phyloP scores from a whole-genome alignment of 2,329 filamentous ascomycete genomes.

The Exophiala calicioides region DNA sequence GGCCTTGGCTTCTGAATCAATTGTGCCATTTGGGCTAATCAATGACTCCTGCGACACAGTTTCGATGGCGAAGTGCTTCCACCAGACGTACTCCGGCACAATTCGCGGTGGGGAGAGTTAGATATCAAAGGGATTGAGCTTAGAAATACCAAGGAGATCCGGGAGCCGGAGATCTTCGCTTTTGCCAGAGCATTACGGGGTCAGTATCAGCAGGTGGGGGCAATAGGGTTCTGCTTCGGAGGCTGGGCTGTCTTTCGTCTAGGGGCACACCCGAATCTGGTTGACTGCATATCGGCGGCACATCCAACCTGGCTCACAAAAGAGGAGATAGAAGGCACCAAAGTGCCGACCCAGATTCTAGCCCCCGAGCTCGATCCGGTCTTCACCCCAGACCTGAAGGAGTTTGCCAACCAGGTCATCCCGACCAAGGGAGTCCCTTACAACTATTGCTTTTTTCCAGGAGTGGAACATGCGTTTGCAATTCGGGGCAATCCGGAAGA shows the following conservation, averaged over 20 bases:
- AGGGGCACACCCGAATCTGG: conserved; percentile 42
- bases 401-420: conserved; percentile 43
- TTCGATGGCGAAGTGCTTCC: no score
- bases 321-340: conserved; percentile 49
- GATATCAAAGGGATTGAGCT: no score
- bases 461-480: conserved; percentile 50
- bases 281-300: conserved; percentile 49
- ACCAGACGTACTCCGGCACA: no score
- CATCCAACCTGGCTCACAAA: conserved; percentile 50
- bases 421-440: conserved; percentile 43
- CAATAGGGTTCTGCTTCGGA: conserved; percentile 53
- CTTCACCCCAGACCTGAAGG: conserved; percentile 51
- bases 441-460: conserved; percentile 56
- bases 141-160: no score
- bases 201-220: conserved; percentile 44
- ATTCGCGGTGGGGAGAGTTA: no score
- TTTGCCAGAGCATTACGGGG: conserved; percentile 40
- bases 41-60: no score
- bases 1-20: no score
- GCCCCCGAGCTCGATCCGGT: conserved; percentile 51
- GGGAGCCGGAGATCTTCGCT: conserved; percentile 43
- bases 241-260: conserved; percentile 51
- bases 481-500: conserved; percentile 44
- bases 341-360: conserved; percentile 53
- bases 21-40: no score